Percentiles rank a stretch among this genome's conserved stretches.
These are phyloP conservation scores for Thecamonas trahens DNA, from an alignment of 78 protist genomes.

Conservation along the genomic window DNA sequence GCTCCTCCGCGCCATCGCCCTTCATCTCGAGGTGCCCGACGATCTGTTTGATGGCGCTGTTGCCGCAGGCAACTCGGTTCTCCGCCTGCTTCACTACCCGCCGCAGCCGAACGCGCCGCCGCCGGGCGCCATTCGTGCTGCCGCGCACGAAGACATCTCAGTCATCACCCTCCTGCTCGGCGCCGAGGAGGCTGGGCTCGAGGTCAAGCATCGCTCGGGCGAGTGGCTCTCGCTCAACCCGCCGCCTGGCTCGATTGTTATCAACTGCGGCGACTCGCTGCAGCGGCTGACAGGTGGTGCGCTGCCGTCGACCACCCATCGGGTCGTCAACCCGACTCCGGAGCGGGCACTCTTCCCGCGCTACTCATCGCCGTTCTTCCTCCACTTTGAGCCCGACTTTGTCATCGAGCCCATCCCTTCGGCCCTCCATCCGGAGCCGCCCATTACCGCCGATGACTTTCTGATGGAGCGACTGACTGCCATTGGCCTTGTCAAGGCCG, in stretches of 20 bases:
- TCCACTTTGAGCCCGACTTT: not conserved
- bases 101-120: not conserved
- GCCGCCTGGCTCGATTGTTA: not conserved
- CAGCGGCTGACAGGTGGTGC: not conserved
- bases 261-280: not conserved
- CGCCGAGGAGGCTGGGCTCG: not conserved
- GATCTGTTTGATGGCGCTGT: not conserved
- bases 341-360: not conserved
- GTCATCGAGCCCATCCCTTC: not conserved
- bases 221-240: not conserved
- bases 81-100: not conserved
- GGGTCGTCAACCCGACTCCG: not conserved
- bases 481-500: not conserved
- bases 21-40: not conserved
- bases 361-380: not conserved
- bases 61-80: not conserved
- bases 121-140: not conserved
- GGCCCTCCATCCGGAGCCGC: no score
- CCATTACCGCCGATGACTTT: not conserved
- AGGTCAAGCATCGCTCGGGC: no score
- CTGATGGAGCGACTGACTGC: not conserved
- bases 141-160: not conserved
- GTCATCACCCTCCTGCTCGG: not conserved
- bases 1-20: not conserved
- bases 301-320: not conserved